Base-by-base conservation (phyloP, 1,284 basidiomycete genomes). In the Pseudozyma hubeiensis region DNA sequence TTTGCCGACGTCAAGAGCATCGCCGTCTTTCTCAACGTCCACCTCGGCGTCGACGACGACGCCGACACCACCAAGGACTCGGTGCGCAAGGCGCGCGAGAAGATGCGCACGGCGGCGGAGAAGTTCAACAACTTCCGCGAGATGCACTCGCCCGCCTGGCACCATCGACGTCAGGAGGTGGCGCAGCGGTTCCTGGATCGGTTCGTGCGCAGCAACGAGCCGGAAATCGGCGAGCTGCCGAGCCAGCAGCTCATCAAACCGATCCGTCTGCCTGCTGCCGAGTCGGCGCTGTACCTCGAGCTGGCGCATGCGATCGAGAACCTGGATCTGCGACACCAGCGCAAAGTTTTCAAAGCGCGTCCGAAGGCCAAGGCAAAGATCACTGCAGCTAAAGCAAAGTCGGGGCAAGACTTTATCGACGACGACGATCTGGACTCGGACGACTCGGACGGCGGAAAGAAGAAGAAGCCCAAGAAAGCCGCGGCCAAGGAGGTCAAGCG, bases 61-160 rank as follows among this genome's bases (percentile, higher is more conserved):
- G 94, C 96, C 82, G 92, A 92, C 1, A 87, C 89, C 43, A 90
- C 91, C 1, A 87, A 88, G 39, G 61, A 65, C 44, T 71, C 71
- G 19, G 69, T 78, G 7, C 60, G 77, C 19, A 93, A 93, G 86
- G 91, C 91, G 78, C 89, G 93, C 7, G 89, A 89, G 48, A 88
- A 90, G 64, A 93, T 95, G 64, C 91, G 92, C 80, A 96, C 94
- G 5, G 92, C 90, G 61, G 93, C 92, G 50, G 94, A 97, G 83
- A 90, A 90, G 75, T 97, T 97, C 88, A 93, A 97, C 84, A 95
- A 94, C 0, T 97, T 95, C 90, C 90, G 94, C 31, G 95, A 97
- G 81, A 91, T 94, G 17, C 94, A 93, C 80, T 94, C 91, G 46
- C 85, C 92, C 19, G 92, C 94, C 71, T 97, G 94, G 94, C 94